Percentiles rank a stretch among this genome's conserved stretches.
phyloP scores from a whole-genome alignment of 179 eudicot genomes.

The Amaranthus tricolor region DNA sequence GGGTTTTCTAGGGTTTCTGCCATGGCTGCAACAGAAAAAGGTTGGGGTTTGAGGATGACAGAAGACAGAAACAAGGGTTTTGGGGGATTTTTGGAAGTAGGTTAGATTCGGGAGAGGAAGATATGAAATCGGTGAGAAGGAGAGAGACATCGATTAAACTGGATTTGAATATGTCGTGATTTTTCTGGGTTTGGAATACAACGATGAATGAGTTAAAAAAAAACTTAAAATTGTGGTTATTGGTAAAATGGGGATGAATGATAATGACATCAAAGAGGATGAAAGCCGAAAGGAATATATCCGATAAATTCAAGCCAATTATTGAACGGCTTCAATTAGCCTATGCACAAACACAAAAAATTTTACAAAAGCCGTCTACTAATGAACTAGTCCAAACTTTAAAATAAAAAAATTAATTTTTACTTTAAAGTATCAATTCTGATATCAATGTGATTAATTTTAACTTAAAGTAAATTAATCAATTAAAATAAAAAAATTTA shows the following conservation, averaged over 20 bases:
- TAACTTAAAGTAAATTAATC: no score
- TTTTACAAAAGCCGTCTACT: no score
- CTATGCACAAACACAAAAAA: no score
- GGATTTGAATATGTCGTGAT: background rate
- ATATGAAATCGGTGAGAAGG: constrained; percentile 9
- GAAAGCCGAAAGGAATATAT: background rate
- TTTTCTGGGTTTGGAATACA: background rate
- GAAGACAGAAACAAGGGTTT: constrained; percentile 15
- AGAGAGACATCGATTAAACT: constrained; percentile 14
- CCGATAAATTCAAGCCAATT: no score
- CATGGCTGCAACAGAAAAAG: constrained; percentile 37
- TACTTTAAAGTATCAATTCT: no score
- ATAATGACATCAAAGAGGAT: background rate
- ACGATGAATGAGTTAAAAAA: background rate
- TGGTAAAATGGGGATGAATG: background rate
- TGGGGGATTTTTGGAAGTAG: background rate
- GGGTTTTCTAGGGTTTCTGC: constrained; percentile 11
- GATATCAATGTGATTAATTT: no score
- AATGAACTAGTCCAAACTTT: no score
- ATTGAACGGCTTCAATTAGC: no score
- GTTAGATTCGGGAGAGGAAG: background rate
- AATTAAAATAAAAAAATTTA: no score
- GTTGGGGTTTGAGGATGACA: constrained; percentile 18
- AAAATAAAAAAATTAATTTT: no score
- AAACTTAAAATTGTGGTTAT: background rate